Evolutionary conservation across 106 monocot genomes (phyloP), one percentile per base, ranked within the genome.

Genomic region (Allium sativum): DNA sequence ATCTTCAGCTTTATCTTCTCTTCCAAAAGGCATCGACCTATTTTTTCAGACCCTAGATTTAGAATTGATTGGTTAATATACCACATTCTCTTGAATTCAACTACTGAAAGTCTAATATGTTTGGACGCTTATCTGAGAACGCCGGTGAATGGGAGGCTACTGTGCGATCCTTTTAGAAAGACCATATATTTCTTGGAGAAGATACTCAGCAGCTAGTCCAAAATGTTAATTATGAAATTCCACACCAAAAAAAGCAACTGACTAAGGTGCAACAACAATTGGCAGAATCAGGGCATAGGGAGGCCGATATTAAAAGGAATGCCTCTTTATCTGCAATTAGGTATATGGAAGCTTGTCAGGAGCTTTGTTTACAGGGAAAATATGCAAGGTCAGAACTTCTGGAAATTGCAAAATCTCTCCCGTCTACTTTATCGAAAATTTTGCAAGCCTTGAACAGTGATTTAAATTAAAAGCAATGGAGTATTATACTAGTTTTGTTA

Each of bases 151-250:
- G 98, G 92, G 92, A 98, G 44, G 60, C 79, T 12, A 88, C 92
- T 58, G 85, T 88, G 61, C 62, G 64, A 61, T 78, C 69, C 44
- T 88, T 68, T 73, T 91, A 98, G 80, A 98, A 98, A 66, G 98
- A 98, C 65, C 82, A 81, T 73, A 69, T 98, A 42, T 98, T 98
- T 68, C 80, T 98, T 63, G 98, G 98, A 60, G 98, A 98, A 65
- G 88, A 84, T 68, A 84, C 98, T 69, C 91, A 98, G 62, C 85
- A 92, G 55, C 82, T 98, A 78, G 61, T 75, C 21, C 92, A 98
- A 68, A 98, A 98, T 81, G 88, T 92, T 15, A 92, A 84, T 67
- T 98, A 98, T 75, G 98, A 98, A 80, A 91, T 98, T 73, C 98
- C 98, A 15, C 88, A 76, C 56, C 88, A 82, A 76, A 92, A 79